Evolutionary conservation across 768 basidiomycete genomes (phyloP).

Genomic region (Mycena capillaripes): DNA sequence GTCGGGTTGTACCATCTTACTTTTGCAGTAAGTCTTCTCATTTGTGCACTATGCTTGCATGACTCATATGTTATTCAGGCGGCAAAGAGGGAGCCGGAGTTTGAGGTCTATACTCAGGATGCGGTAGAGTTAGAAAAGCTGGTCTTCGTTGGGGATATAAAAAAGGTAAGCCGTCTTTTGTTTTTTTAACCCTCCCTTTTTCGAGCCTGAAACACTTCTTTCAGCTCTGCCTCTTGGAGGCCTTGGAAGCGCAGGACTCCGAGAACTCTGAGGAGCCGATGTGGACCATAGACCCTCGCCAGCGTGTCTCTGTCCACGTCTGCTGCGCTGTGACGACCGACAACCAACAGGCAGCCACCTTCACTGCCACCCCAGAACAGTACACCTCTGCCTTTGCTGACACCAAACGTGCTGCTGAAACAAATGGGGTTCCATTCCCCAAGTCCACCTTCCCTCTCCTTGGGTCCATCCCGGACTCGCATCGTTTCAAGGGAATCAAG

Average conservation of each 20-base stretch:
- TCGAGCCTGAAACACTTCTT: background rate
- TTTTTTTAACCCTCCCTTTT: background rate
- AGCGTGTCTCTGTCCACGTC: background rate
- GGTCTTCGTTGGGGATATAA: slow-evolving; percentile 11
- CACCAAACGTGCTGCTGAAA: background rate
- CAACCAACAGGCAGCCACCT: background rate
- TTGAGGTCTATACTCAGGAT: too few species aligned
- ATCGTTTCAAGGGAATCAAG: background rate
- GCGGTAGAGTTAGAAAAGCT: too few species aligned
- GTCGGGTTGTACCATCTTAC: too few species aligned
- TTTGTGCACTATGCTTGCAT: too few species aligned
- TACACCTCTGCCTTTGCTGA: background rate
- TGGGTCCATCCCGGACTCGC: background rate
- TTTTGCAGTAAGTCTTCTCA: too few species aligned
- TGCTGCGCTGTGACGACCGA: background rate
- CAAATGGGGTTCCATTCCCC: background rate
- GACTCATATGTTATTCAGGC: too few species aligned
- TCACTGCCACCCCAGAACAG: background rate
- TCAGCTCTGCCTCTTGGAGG: background rate
- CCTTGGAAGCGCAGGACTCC: background rate
- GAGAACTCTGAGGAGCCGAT: too few species aligned
- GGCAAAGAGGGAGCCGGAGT: too few species aligned
- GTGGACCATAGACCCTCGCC: slow-evolving; percentile 2
- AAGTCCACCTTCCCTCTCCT: background rate
- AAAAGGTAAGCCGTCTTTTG: background rate